A percentile compares a stretch with the other conserved stretches of the same genome.
Conservation (phyloP, 1,284 basidiomycete genomes). For the Volvariella surrecta region DNA sequence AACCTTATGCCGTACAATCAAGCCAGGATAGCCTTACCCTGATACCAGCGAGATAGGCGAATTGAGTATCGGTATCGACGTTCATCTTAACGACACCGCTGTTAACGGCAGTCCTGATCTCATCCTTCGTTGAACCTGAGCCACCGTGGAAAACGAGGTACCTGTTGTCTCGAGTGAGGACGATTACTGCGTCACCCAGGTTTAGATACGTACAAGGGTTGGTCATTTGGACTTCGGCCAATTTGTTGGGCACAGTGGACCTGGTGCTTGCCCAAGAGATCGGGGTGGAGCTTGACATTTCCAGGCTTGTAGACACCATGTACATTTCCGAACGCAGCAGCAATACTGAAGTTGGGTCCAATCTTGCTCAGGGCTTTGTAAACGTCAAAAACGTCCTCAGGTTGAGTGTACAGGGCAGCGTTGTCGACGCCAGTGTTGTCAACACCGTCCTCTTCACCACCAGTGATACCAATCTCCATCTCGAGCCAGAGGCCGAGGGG, state of each 20-base stretch:
- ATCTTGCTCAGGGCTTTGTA: slow-evolving; percentile 79
- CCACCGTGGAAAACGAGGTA: slow-evolving; percentile 99
- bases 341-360: slow-evolving; percentile 93
- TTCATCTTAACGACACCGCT: slow-evolving; percentile 98
- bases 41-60: slow-evolving; percentile 87
- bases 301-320: slow-evolving; percentile 96
- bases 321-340: slow-evolving; percentile 95
- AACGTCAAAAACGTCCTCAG: slow-evolving; percentile 94
- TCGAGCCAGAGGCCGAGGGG: slow-evolving; percentile 95
- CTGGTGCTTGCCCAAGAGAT: slow-evolving; percentile 92
- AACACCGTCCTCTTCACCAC: slow-evolving; percentile 98
- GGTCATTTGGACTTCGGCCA: slow-evolving; percentile 46
- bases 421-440: slow-evolving; percentile 97
- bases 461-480: slow-evolving; percentile 99
- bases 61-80: slow-evolving; percentile 92
- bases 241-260: slow-evolving; percentile 67
- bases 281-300: slow-evolving; percentile 89
- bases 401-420: slow-evolving; percentile 92
- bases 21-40: slow-evolving; percentile 39
- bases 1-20: background rate
- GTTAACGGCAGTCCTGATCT: slow-evolving; percentile 88
- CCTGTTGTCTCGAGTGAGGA: slow-evolving; percentile 26
- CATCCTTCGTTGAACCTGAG: slow-evolving; percentile 94
- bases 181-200: background rate
- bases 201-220: slow-evolving; percentile 70